Evolutionary conservation across 1,284 basidiomycete species (phyloP).

Genomic region (Pyrrhoderma lamaoense): DNA sequence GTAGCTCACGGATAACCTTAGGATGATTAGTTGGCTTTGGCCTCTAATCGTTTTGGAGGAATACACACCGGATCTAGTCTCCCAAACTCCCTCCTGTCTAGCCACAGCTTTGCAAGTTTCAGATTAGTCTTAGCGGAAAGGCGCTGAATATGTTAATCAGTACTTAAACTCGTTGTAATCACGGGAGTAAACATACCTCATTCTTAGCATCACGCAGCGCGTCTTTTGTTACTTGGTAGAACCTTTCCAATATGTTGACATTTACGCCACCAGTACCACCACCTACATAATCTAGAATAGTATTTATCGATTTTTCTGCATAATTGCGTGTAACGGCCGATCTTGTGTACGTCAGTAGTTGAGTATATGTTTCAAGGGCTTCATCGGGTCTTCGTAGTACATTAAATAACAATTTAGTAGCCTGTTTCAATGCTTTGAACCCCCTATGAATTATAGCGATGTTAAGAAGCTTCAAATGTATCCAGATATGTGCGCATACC

Average conservation of each 20-base stretch:
- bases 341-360: constrained; percentile 87
- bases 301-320: constrained; percentile 97
- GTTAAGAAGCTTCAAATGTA: background rate
- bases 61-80: constrained; percentile 69
- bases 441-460: constrained; percentile 53
- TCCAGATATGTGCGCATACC: constrained; percentile 39
- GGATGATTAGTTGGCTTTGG: background rate
- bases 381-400: constrained; percentile 72
- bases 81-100: constrained; percentile 87
- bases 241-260: constrained; percentile 85
- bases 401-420: constrained; percentile 90
- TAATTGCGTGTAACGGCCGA: constrained; percentile 87
- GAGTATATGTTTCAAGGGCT: constrained; percentile 80
- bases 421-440: constrained; percentile 98
- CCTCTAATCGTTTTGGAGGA: constrained; percentile 1
- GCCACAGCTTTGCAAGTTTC: constrained; percentile 96
- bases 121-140: constrained; percentile 93
- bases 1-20: constrained; percentile 68
- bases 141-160: constrained; percentile 43
- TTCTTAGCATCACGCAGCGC: constrained; percentile 93
- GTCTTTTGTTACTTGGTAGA: constrained; percentile 90
- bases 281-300: constrained; percentile 96
- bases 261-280: constrained; percentile 80
- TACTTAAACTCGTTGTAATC: background rate
- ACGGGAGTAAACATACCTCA: constrained; percentile 53